Percentiles rank a stretch among this genome's conserved stretches.
phyloP scores from a whole-genome alignment of 257 asterid species.

The Nyctanthes arbortristis region DNA sequence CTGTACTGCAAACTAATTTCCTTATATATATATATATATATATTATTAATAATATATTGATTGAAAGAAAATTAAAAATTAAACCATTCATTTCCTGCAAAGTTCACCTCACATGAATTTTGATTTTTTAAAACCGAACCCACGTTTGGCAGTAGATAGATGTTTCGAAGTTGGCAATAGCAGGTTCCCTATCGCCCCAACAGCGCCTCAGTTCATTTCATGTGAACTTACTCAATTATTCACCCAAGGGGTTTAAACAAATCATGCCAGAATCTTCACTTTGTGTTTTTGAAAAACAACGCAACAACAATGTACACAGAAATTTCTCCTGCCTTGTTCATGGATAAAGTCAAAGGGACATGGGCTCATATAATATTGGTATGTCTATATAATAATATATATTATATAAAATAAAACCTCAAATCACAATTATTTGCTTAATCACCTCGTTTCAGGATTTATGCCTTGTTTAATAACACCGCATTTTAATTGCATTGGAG shows the following conservation, averaged over 20 bases:
- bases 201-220: constrained; percentile 35
- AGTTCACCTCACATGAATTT: constrained; percentile 5
- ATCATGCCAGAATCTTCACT: too few species aligned
- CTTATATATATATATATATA: too few species aligned
- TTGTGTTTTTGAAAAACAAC: too few species aligned
- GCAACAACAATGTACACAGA: constrained; percentile 20
- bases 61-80: constrained; percentile 3
- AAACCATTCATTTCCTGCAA: constrained; percentile 13
- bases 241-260: not conserved
- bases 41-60: too few species aligned
- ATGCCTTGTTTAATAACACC: not conserved
- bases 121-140: not conserved
- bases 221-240: constrained; percentile 33
- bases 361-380: too few species aligned
- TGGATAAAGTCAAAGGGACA: constrained; percentile 45
- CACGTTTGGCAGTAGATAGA: constrained; percentile 12
- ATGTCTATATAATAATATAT: too few species aligned
- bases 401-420: constrained; percentile 2
- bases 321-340: constrained; percentile 35
- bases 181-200: constrained; percentile 41
- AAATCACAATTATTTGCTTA: not conserved
- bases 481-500: too few species aligned
- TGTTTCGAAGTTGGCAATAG: constrained; percentile 43
- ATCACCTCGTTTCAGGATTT: not conserved
- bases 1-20: too few species aligned